Evolutionary conservation across 805 yeast species (phyloP).

Genomic region (Phaffomyces antillensis): DNA sequence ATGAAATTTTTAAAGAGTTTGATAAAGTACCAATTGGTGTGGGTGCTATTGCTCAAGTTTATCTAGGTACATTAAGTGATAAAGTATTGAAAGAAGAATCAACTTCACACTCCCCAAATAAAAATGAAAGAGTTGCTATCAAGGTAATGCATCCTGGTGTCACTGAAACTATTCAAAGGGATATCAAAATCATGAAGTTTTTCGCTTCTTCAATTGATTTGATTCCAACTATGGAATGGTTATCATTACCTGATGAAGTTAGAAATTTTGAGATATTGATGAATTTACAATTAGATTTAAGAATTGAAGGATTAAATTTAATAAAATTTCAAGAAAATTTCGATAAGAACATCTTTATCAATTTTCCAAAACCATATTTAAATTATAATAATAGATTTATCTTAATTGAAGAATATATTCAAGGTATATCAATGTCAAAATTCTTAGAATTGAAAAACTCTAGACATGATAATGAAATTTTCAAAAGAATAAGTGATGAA

Average conservation of each 20-base stretch:
- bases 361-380: constrained; percentile 74
- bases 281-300: constrained; percentile 81
- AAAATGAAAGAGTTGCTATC: constrained; percentile 67
- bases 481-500: constrained; percentile 67
- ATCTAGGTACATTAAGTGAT: constrained; percentile 57
- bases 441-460: constrained; percentile 39
- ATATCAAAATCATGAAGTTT: constrained; percentile 73
- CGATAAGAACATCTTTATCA: constrained; percentile 46
- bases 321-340: constrained; percentile 67
- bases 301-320: constrained; percentile 84
- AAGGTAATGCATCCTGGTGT: constrained; percentile 92
- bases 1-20: constrained; percentile 77
- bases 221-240: constrained; percentile 97
- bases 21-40: constrained; percentile 77
- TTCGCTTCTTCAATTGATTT: constrained; percentile 65
- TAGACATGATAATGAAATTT: constrained; percentile 40
- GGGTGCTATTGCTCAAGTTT: constrained; percentile 98
- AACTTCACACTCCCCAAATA: constrained; percentile 5
- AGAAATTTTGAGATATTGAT: constrained; percentile 79
- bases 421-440: constrained; percentile 76
- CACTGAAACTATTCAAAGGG: constrained; percentile 64
- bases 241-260: constrained; percentile 90
- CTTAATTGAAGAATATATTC: constrained; percentile 77
- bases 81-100: constrained; percentile 26
- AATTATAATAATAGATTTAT: constrained; percentile 61